Base-by-base conservation (phyloP, 352 stramenopile species). In the Sclerospora graminicola region DNA sequence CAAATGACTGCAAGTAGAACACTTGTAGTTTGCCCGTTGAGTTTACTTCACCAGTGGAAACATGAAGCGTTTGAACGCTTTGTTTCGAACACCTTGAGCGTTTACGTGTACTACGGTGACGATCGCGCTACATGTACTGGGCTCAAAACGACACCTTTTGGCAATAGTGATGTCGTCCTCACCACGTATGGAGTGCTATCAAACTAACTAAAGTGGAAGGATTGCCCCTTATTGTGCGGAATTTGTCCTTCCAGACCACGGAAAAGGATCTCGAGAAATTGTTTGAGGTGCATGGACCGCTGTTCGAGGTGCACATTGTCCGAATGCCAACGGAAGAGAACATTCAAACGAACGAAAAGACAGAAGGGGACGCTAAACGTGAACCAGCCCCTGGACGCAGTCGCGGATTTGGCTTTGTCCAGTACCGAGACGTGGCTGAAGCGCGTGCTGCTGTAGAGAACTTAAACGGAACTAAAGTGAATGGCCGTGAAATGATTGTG, bases 401-500 rank as follows among this genome's bases (percentile, higher is more conserved):
- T 23, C 77, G 80, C 29, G 80, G 80, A 13, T 92, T 92, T 48
- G 80, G 73, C 11, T 92, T 92, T 41, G 80, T 92, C 32, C 80
- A 91, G 47, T 91, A 74, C 44, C 74, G 65, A 5, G 79, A 85
- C 34, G 52, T 73, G 23, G 50, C 57, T 19, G 80, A 86, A 35
- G 76, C 77, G 19, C 68, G 66, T 26, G 26, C 45, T 14, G 76
- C 80, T n/a, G 73, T 89, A 27, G 73, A 81, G 15, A 73, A 79
- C 24, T 57, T 86, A 18, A 89, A 89, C 40, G 78, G 76, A 45
- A 54, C 54, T 20, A 89, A 89, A 41, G 55, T 92, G 21, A 88
- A 87, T 43, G 80, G 77, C 32, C 75, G 80, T 34, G 70, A 88
- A 50, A 88, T 92, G 64, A 75, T 89, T 50, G 80, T 92, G 21